Evolutionary conservation across 208 protist genomes (phyloP), one percentile per base, ranked within the genome.

Genomic region (Trypanosoma congolense): DNA sequence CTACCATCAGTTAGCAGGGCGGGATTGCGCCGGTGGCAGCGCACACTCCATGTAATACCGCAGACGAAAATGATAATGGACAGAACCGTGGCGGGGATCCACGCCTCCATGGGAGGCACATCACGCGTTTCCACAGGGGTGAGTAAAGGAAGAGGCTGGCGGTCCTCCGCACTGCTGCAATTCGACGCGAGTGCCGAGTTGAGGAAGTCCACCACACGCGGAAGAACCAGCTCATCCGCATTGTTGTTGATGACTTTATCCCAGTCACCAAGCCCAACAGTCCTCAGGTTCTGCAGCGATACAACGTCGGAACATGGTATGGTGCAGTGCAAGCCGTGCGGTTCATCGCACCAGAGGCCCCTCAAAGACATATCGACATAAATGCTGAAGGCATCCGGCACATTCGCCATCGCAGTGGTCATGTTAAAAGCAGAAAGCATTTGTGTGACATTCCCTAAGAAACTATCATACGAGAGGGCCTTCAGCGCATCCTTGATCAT

Each of bases 321-420:
- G 40, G 52, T 56, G 54, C 61, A 75, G 2, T 24, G 14, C 10
- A 61, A 56, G 9, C 46, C 48, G 6, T 25, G 21, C 21, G 44
- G 51, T 29, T 64, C 52, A 38, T 12, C 12, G 49, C 61, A 75
- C 8, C 50, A 28, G 18, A 75, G 30, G 33, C 65, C 24, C n/a
- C 33, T 42, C 12, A 75, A 46, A n/a, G 38, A 49, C 16, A 70
- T 18, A 52, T 70, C 64, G 12, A 58, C 3, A 9, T 54, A 64
- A 6, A 47, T 26, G 28, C 9, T 33, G 18, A 56, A 49, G 8
- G 21, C n/a, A 24, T 22, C 12, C 10, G 43, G 26, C n/a, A 64
- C 16, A 22, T 42, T 16, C 3, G 35, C 6, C 4, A 44, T 35
- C 14, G 12, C 28, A 42, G 10, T 10, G 35, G 5, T 14, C 38